Percentiles rank a stretch among this genome's conserved stretches.
These are phyloP conservation scores for Pseudopithomyces maydicus DNA, from an alignment of 2,329 filamentous ascomycete genomes.

Conservation along the genomic window DNA sequence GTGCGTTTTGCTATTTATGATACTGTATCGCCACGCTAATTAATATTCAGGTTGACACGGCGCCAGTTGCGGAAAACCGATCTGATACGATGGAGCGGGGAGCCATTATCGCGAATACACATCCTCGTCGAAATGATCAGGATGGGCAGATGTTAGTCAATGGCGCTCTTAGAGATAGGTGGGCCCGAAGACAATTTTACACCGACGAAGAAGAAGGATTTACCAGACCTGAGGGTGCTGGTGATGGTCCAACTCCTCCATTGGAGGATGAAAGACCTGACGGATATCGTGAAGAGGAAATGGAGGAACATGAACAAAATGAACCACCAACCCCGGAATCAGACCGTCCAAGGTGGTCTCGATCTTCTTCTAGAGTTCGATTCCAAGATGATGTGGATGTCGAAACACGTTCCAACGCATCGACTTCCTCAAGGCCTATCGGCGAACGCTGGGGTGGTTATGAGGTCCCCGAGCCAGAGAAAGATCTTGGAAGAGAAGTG, in stretches of 20 bases:
- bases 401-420: constrained; percentile 72
- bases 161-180: constrained; percentile 63
- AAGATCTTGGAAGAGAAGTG: constrained; percentile 84
- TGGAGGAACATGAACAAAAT: not conserved
- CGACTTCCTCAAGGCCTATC: constrained; percentile 71
- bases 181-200: constrained; percentile 79
- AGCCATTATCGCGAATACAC: constrained; percentile 17
- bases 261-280: constrained; percentile 17
- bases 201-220: constrained; percentile 84
- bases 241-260: constrained; percentile 10
- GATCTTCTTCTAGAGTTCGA: constrained; percentile 79
- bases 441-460: constrained; percentile 76
- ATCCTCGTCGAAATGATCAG: constrained; percentile 3
- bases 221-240: constrained; percentile 24
- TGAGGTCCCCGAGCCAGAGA: constrained; percentile 79
- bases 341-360: constrained; percentile 55
- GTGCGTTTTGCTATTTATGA: constrained; percentile 34
- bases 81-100: constrained; percentile 16
- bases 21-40: constrained; percentile 14
- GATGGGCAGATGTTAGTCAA: not conserved
- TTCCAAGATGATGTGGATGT: constrained; percentile 75
- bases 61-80: not conserved
- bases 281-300: constrained; percentile 2
- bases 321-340: constrained; percentile 10
- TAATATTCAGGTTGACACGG: not conserved